Evolutionary conservation across 1,139 yeast species (phyloP), one percentile per base, ranked within the genome.

Genomic region (Suhomyces kunorum): DNA sequence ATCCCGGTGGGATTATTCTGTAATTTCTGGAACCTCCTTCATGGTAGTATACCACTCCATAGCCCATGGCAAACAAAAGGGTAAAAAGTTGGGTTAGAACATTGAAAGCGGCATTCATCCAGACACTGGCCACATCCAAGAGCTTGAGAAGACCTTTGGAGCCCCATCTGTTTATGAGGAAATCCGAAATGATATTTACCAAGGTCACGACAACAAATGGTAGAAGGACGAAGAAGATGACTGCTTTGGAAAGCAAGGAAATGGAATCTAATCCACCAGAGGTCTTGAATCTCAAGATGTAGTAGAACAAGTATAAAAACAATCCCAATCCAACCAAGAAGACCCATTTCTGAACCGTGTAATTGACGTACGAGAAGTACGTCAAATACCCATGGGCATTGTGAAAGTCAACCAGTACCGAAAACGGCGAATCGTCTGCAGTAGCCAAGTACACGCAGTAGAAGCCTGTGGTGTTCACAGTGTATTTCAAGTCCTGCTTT

Each of bases 21-120:
- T 54, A 65, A 32, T 61, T 57, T 36, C 50, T 53, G 13, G 68
- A 52, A 25, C 51, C 54, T 3, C 58, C 59, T 28, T 51, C 50
- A 29, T 58, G 61, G 44, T 59, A 61, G 44, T 64, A 68, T 15
- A 68, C 50, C 3, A 67, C 71, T 1, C 74, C 74, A 40, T 61
- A 66, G 0, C 74, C 74, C 72, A 66, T 66, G 28, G 69, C 47
- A 43, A 68, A 66, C 23, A 66, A 40, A 25, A 66, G 55, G n/a
- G 56, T 39, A 28, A 55, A 45, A 36, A 47, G 56, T 11, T 34
- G 30, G n/a, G 26, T 8, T 6, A 36, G 6, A 2, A 29, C n/a
- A 2, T 6, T 8, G 13, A 32, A 36, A 4, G 18, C 9, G 13
- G 19, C 18, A 6, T 12, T 28, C 12, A 32, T 16, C 20, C 46